Base-by-base conservation (phyloP, 192 early-diverging fungal genomes). In the Entrophospora sp. region DNA sequence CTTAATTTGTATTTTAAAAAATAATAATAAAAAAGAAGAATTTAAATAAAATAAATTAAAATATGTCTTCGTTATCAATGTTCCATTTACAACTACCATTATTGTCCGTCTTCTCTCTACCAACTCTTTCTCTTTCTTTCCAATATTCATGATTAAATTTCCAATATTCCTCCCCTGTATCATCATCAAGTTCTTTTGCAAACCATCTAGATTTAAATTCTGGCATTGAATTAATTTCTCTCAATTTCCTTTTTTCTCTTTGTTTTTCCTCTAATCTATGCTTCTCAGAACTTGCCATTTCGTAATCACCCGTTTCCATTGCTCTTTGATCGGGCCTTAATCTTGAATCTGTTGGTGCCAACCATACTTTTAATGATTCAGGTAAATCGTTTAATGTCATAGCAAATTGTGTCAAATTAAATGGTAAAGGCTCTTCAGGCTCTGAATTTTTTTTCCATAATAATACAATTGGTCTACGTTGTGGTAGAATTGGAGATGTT, bases 281-380 rank as follows among this genome's bases (percentile, higher is more conserved):
- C 68, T 95, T 95, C 57, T 85, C 79, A 4, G 68, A 70, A 51
- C 83, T 84, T 9, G 92, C 91, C 7, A 79, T n/a, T 55, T 92
- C 87, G 69, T 89, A 95, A 58, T 85, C 77, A 12, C 87, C 90
- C 30, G 74, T 79, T 69, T 95, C 92, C 90, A 95, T 89, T 0
- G 89, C 89, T 3, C 84, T 72, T 75, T 95, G 92, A 69, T 95
- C 91, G 16, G 89, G 89, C 14, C 91, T 80, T 66, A 91, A 82
- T 45, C 92, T 81, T 20, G 87, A 92, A 69, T 95, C 92, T 3
- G 90, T 89, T 9, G 83, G 87, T 27, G 89, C 89, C 42, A 95
- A 67, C 64, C 75, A 79, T 16, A 73, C 69, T 56, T 74, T 75
- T 24, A 93, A 78, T 31, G 69, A 59, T 0, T 75, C 67, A 0